phyloP scores from a whole-genome alignment of 2,329 filamentous ascomycete species.

The Orbilia javanica region DNA sequence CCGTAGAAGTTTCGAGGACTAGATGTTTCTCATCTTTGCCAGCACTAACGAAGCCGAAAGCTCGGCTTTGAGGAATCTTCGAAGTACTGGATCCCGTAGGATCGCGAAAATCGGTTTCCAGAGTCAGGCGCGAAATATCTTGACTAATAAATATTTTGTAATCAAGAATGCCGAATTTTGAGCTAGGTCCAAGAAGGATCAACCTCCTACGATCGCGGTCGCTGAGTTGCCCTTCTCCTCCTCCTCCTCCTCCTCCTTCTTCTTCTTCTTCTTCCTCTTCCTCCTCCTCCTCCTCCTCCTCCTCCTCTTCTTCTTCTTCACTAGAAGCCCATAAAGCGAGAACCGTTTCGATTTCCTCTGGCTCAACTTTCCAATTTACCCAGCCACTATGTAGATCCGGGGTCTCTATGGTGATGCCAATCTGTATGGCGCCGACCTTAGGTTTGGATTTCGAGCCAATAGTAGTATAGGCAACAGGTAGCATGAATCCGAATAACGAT shows the following conservation, averaged over 20 bases:
- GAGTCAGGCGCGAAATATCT: neutral
- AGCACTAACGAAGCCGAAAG: constrained; percentile 26
- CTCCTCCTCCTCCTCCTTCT: no score
- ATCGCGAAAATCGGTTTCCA: neutral
- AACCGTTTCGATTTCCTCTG: constrained; percentile 8
- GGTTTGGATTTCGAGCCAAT: neutral
- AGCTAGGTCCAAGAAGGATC: constrained; percentile 26
- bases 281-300: no score
- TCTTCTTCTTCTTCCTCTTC: no score
- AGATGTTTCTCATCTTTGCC: constrained; percentile 21
- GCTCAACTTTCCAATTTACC: constrained; percentile 24
- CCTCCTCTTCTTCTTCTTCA: constrained; percentile 16
- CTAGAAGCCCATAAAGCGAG: constrained; percentile 38
- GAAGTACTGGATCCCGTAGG: neutral
- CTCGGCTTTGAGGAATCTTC: constrained; percentile 12
- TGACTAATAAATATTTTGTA: constrained; percentile 42
- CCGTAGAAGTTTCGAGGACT: constrained; percentile 9
- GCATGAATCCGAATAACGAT: constrained; percentile 2
- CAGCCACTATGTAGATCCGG: neutral
- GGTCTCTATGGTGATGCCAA: neutral
- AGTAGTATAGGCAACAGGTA: constrained; percentile 17
- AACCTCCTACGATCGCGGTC: constrained; percentile 11
- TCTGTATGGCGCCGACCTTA: neutral
- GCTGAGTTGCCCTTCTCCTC: no score
- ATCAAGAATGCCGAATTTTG: constrained; percentile 27